Evolutionary conservation across 1,139 yeast genomes (phyloP).

Genomic region (Candida gigantensis): DNA sequence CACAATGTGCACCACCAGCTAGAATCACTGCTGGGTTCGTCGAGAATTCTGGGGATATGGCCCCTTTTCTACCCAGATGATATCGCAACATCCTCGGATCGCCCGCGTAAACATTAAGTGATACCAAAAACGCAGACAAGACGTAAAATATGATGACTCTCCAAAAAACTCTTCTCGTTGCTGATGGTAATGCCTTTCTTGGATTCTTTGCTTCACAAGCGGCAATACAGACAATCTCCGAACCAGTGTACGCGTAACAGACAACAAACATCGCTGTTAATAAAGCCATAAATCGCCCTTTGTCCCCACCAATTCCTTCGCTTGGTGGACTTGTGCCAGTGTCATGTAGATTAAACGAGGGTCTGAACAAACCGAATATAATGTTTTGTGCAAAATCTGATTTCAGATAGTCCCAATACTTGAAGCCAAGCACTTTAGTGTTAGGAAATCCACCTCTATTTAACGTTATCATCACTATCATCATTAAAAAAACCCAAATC

Average conservation of each 20-base stretch:
- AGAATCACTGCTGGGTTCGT: conserved; percentile 35
- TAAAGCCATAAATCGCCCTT: conserved; percentile 66
- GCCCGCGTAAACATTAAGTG: conserved; percentile 72
- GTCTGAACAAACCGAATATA: conserved; percentile 73
- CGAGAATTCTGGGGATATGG: conserved; percentile 23
- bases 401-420: conserved; percentile 59
- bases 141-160: conserved; percentile 69
- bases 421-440: conserved; percentile 53
- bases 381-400: conserved; percentile 51
- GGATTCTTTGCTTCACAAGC: conserved; percentile 88
- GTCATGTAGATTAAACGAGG: conserved; percentile 61
- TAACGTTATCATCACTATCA: conserved; percentile 64
- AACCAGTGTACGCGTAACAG: conserved; percentile 75
- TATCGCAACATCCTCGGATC: conserved; percentile 68
- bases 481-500: conserved; percentile 53
- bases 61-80: conserved; percentile 39
- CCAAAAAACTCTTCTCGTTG: conserved; percentile 74
- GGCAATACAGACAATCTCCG: conserved; percentile 80
- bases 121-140: conserved; percentile 68
- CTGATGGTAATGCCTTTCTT: conserved; percentile 73
- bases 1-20: conserved; percentile 44
- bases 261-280: conserved; percentile 65
- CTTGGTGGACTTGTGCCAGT: conserved; percentile 44
- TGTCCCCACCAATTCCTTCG: conserved; percentile 60
- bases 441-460: conserved; percentile 55